Evolutionary conservation across 805 yeast genomes (phyloP), one percentile per base, ranked within the genome.

Genomic region (Wickerhamiella siamensis): DNA sequence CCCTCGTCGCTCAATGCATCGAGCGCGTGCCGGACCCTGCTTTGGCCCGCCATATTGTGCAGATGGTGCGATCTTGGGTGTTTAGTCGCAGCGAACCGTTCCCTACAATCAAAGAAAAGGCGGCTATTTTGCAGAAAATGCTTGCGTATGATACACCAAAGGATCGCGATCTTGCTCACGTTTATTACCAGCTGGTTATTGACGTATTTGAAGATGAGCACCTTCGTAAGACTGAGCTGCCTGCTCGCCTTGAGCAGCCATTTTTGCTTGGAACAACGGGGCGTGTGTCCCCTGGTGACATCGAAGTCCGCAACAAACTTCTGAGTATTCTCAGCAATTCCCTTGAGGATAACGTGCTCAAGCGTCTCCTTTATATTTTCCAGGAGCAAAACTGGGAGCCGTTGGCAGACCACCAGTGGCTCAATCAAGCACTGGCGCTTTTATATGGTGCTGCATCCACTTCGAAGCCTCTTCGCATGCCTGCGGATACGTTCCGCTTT

Each of bases 341-440:
- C 49, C 64, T 91, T 46, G 95, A 87, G 46, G 71, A 67, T 39
- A 86, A 82, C 49, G 69, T 86, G 19, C 72, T 74, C 50, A 84
- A 83, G 57, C 69, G 98, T 44, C 64, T 91, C 29, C 76, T 79
- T 48, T 93, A 93, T 51, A 79, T 88, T 6, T 72, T 93, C n/a
- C 67, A 88, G 31, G 97, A 91, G 53, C 99, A 91, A 58, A 88
- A 84, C 54, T 91, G 99, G 99, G 99, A 91, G 56, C 80, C 74
- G 49, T 64, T 91, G 31, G 87, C 94, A 0, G 98, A 91, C 50
- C 82, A 81, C 52, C 82, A 86, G 33, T 91, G 98, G 98, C 62
- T 88, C 47, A 84, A 84, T 57, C 97, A 88, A 58, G 97, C 95
- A 0, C 66, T 83, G 16, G 95, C 87, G 55, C 61, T 93, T 22